Evolutionary conservation across 768 basidiomycete genomes (phyloP).

Genomic region (Calocybe indica): DNA sequence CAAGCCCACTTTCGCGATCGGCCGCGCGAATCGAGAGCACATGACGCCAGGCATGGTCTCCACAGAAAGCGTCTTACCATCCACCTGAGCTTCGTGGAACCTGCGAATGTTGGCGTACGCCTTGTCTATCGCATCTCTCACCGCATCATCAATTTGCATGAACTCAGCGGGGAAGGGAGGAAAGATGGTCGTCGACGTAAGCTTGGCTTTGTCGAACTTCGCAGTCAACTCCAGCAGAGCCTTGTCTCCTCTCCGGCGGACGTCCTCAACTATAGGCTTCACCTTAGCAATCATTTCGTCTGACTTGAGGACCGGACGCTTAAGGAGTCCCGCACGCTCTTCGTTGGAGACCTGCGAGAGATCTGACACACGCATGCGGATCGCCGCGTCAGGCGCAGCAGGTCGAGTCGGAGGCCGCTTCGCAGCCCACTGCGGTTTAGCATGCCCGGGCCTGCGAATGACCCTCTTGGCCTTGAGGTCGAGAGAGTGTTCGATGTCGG

Average conservation of each 20-base stretch:
- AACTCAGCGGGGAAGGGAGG: slow-evolving; percentile 73
- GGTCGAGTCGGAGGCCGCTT: slow-evolving; percentile 10
- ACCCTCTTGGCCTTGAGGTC: slow-evolving; percentile 84
- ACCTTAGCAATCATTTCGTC: slow-evolving; percentile 91
- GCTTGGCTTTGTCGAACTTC: slow-evolving; percentile 83
- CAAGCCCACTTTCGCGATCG: slow-evolving; percentile 93
- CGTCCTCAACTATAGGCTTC: slow-evolving; percentile 87
- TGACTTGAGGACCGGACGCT: slow-evolving; percentile 84
- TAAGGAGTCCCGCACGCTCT: slow-evolving; percentile 66
- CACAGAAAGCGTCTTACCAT: slow-evolving; percentile 63
- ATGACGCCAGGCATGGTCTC: slow-evolving; percentile 99
- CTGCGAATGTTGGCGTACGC: slow-evolving; percentile 90
- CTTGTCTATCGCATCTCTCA: slow-evolving; percentile 78
- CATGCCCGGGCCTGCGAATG: slow-evolving; percentile 83
- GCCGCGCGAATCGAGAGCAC: slow-evolving; percentile 89
- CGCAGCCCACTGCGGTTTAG: slow-evolving; percentile 75
- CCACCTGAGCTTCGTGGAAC: slow-evolving; percentile 89
- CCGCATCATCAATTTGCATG: slow-evolving; percentile 53
- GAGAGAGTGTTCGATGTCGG: slow-evolving; percentile 79
- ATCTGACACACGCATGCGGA: slow-evolving; percentile 74
- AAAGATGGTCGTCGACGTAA: slow-evolving; percentile 63
- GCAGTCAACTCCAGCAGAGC: slow-evolving; percentile 86
- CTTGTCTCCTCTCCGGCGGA: slow-evolving; percentile 76
- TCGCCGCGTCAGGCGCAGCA: slow-evolving; percentile 23
- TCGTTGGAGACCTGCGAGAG: slow-evolving; percentile 41